A percentile compares a stretch with the other conserved stretches of the same genome.
Conservation (phyloP, 2,329 filamentous ascomycete species). For the Fusarium fracticaudum region DNA sequence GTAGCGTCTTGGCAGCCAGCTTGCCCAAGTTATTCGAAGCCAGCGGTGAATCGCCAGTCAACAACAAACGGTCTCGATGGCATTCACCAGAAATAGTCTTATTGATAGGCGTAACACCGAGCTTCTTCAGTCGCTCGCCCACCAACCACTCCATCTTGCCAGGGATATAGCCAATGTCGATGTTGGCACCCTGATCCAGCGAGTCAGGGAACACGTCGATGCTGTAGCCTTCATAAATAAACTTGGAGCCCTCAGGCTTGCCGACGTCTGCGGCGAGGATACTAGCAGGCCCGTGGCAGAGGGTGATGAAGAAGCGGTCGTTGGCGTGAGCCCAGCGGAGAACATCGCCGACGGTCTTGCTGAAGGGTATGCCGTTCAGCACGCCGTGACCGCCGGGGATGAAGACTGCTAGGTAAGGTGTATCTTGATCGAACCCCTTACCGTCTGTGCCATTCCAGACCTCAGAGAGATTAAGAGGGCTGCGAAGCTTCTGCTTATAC, state of each 20-base stretch:
- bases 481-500: neutral
- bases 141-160: constrained; percentile 10
- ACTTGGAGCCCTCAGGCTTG: neutral
- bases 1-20: neutral
- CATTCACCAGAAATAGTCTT: neutral
- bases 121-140: neutral
- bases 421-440: neutral
- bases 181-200: neutral
- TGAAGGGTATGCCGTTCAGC: neutral
- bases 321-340: neutral
- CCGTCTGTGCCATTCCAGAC: neutral
- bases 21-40: neutral
- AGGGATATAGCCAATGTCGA: constrained; percentile 1
- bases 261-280: neutral
- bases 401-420: neutral
- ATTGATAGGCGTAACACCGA: neutral
- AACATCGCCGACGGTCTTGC: neutral
- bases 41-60: neutral
- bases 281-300: neutral
- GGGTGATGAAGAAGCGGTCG: neutral
- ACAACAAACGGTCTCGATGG: neutral
- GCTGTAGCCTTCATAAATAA: neutral
- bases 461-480: neutral
- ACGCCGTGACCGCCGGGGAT: neutral
- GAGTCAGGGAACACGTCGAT: neutral